Base-by-base conservation (phyloP, 75 land plant species). In the Selaginella moellendorffii region DNA sequence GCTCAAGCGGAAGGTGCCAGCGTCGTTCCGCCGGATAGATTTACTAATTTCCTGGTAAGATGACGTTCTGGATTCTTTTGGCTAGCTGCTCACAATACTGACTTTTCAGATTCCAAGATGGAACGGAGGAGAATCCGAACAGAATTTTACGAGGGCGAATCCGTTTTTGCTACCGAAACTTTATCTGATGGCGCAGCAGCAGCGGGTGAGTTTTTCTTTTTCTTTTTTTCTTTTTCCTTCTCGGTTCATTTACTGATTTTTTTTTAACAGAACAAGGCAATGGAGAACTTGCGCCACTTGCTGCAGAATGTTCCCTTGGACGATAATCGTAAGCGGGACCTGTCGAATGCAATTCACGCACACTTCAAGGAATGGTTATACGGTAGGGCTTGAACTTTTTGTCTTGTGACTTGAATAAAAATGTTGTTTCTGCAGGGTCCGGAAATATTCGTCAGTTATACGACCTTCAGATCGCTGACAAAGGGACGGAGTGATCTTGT, bases 351-450 rank as follows among this genome's bases (percentile, higher is more conserved):
- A 17, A 83, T 93, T 65, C 90, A 89, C 72, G 80, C 73, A 14
- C 83, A 82, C 68, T 93, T 93, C 67, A 85, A 82, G 67, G 98
- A 93, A 53, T 93, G 98, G 98, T 74, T 93, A 61, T 82, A 89
- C 64, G 85, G 98, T 93, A 89, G 69, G n/a, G 63, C 1, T 30
- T 26, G n/a, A 56, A 21, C 17, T 19, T 19, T 8, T 19, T 2
- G 5, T 8, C 21, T 19, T 56, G 21, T 19, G n/a, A 2, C n/a
- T 56, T n/a, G n/a, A n/a, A n/a, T n/a, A n/a, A n/a, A n/a, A n/a
- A n/a, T n/a, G n/a, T n/a, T n/a, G n/a, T n/a, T n/a, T n/a, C n/a
- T n/a, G 72, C 97, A 91, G 97, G 84, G 2, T 77, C 97, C 28
- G 97, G 97, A 52, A 87, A 88, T 67, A 85, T 91, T 63, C 88